A percentile compares a stretch with the other conserved stretches of the same genome.
These are phyloP conservation scores for Moesziomyces sp. DNA, from an alignment of 1,284 basidiomycete species.

Conservation along the genomic window DNA sequence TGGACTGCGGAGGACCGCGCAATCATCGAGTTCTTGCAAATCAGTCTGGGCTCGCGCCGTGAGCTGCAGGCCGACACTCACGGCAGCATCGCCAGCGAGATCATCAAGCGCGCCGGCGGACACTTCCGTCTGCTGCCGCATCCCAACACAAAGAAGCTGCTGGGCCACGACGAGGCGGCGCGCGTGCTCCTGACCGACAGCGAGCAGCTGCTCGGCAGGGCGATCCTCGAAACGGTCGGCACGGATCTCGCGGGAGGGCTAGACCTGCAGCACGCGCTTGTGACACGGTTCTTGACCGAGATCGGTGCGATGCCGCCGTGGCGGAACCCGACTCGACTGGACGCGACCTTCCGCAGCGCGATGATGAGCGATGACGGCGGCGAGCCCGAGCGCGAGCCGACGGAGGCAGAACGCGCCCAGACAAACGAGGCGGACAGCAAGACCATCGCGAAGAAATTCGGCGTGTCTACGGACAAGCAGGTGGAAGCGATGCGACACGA, in stretches of 20 bases:
- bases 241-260: constrained; percentile 21
- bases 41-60: constrained; percentile 75
- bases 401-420: not conserved
- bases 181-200: constrained; percentile 9
- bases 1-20: constrained; percentile 75
- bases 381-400: constrained; percentile 10
- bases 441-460: constrained; percentile 15
- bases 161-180: constrained; percentile 13
- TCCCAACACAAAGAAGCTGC: constrained; percentile 3
- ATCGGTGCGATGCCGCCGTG: constrained; percentile 53
- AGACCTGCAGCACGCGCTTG: constrained; percentile 52
- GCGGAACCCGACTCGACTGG: constrained; percentile 51
- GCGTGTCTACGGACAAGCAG: constrained; percentile 24
- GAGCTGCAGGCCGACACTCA: constrained; percentile 77
- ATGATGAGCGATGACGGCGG: constrained; percentile 16
- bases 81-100: constrained; percentile 71
- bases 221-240: constrained; percentile 26
- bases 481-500: constrained; percentile 72
- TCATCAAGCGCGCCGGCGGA: constrained; percentile 75
- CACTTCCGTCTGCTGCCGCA: constrained; percentile 42
- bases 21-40: constrained; percentile 77
- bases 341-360: constrained; percentile 33
- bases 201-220: constrained; percentile 4
- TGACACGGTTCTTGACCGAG: constrained; percentile 43
- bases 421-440: not conserved